These are phyloP conservation scores for Chenopodium berlandieri DNA, from an alignment of 148 eudicot genomes.

Conservation along the genomic window DNA sequence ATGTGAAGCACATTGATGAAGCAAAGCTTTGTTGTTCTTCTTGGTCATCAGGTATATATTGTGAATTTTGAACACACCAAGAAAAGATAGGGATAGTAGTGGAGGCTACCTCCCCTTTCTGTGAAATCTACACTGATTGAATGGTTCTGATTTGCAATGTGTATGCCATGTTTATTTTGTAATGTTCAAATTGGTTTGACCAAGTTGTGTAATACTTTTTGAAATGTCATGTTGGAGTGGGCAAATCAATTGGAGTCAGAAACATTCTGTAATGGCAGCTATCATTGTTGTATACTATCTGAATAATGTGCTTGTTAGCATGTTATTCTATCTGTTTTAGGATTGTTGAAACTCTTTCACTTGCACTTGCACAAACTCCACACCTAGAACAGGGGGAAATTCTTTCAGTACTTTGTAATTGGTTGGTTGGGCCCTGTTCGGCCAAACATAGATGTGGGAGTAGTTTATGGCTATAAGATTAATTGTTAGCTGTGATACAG, in stretches of 20 bases:
- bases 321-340: neutral
- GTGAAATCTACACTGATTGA: neutral
- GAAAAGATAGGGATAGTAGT: neutral
- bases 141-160: neutral
- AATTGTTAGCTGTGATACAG: no score
- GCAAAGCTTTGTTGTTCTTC: slow-evolving; percentile 86
- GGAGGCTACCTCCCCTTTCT: neutral
- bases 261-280: neutral
- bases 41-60: slow-evolving; percentile 72
- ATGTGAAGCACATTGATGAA: slow-evolving; percentile 75
- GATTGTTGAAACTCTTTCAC: neutral
- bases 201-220: neutral
- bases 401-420: neutral
- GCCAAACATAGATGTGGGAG: no score
- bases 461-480: no score
- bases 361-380: neutral
- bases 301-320: neutral
- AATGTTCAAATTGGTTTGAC: neutral
- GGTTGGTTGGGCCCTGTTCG: neutral
- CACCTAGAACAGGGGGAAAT: neutral
- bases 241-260: neutral
- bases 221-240: neutral
- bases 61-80: slow-evolving; percentile 1
- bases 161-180: neutral
- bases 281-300: neutral